Percentiles rank a stretch among this genome's conserved stretches.
These are phyloP conservation scores for Rachicladosporium sp. DNA, from an alignment of 2,329 filamentous ascomycete species.

Conservation along the genomic window DNA sequence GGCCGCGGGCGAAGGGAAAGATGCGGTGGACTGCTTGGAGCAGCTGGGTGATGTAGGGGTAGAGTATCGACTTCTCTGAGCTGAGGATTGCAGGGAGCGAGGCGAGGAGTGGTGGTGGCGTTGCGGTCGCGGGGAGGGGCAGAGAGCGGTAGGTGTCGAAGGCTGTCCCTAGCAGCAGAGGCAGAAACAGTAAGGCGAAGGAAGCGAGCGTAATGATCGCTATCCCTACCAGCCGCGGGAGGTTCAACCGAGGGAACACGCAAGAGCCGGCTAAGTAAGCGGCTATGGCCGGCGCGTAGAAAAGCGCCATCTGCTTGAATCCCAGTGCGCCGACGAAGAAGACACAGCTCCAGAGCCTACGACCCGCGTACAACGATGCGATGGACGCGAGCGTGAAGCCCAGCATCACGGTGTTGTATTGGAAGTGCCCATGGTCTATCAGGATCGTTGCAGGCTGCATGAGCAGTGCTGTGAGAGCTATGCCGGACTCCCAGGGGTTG, in stretches of 20 bases:
- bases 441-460: constrained; percentile 86
- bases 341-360: constrained; percentile 76
- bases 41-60: constrained; percentile 64
- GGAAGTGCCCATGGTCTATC: constrained; percentile 91
- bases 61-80: constrained; percentile 51
- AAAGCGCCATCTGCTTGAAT: constrained; percentile 98
- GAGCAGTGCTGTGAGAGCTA: constrained; percentile 78
- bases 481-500: constrained; percentile 63
- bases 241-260: constrained; percentile 58
- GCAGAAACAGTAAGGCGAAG: constrained; percentile 64
- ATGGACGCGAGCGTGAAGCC: constrained; percentile 77
- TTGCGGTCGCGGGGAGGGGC: constrained; percentile 39
- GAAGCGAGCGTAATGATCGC: constrained; percentile 58
- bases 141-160: constrained; percentile 57
- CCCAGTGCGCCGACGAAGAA: constrained; percentile 91
- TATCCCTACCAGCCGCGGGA: constrained; percentile 60
- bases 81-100: constrained; percentile 47
- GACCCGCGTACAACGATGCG: constrained; percentile 75
- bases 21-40: constrained; percentile 80
- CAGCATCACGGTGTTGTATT: constrained; percentile 98
- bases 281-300: constrained; percentile 89
- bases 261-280: constrained; percentile 82
- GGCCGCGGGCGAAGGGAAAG: constrained; percentile 86
- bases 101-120: constrained; percentile 46
- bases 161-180: constrained; percentile 59